Base-by-base conservation (phyloP, 2,329 filamentous ascomycete species). In the Eutypa lata region DNA sequence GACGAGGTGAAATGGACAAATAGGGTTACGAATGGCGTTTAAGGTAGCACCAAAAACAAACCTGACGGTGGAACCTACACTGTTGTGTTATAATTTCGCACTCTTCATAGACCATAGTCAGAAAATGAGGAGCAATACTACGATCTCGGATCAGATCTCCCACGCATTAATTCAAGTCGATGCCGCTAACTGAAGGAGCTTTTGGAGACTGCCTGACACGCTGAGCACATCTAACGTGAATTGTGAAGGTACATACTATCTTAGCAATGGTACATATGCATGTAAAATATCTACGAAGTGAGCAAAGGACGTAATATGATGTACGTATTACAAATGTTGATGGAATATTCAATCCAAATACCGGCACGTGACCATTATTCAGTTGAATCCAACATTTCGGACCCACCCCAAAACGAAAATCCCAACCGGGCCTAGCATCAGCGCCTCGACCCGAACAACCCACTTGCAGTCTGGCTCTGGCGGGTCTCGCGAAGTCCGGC, bases 11-110 rank as follows among this genome's bases (percentile, higher is more conserved):
- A 28, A 13, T 24, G 21, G 42, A 60, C 45, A 48, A 53, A 38
- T 46, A 51, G 50, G 56, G 53, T 61, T 62, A 65, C 59, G 59
- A 64, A 58, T 63, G 63, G 67, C 67, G 66, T 68, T 68, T 61
- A 51, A 66, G 65, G 64, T 61, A 57, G 56, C 61, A 58, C 60
- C 50, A 57, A 54, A 57, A 53, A 49, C 42, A 45, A 45, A 16
- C 42, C 38, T 49, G 38, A 49, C 48, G 52, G 51, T 52, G 54
- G 52, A 55, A 50, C 53, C 51, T 54, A 45, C 55, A 53, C 50
- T 54, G 42, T 48, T 57, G 53, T 55, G 56, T 52, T 57, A 54
- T 60, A 56, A n/a, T n/a, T 42, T 38, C 35, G 13, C 42, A 14
- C 13, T 26, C 22, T 45, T n/a, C 42, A 45, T 45, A 45, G 42